Conservation (phyloP, 2,329 filamentous ascomycete genomes). For the Colletotrichum graminicola region DNA sequence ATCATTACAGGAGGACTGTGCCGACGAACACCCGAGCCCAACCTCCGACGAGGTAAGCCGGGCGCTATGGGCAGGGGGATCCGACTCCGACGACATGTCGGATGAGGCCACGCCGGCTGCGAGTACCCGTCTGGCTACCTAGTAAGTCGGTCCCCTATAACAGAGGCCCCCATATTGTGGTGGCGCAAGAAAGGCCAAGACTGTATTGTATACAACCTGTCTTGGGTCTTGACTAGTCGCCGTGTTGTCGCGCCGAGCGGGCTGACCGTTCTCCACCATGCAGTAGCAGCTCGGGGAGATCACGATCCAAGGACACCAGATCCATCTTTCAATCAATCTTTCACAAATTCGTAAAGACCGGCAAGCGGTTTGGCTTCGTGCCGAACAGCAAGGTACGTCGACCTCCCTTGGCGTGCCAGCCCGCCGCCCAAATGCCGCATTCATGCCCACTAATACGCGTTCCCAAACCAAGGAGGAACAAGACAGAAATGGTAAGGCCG, state of each 20-base stretch:
- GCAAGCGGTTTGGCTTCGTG: constrained; percentile 37
- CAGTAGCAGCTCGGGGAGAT: constrained; percentile 15
- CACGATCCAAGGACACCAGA: constrained; percentile 13
- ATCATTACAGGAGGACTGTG: constrained; percentile 22
- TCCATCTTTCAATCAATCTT: constrained; percentile 39
- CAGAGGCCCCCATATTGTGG: neutral
- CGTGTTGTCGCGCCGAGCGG: neutral
- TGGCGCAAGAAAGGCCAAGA: neutral
- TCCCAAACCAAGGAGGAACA: constrained; percentile 46
- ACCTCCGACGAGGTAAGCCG: constrained; percentile 36
- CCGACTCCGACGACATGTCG: constrained; percentile 35
- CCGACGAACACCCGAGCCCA: constrained; percentile 37
- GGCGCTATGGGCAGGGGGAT: constrained; percentile 32
- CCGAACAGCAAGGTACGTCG: constrained; percentile 37
- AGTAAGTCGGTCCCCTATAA: constrained; percentile 10
- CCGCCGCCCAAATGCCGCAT: neutral
- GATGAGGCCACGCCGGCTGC: constrained; percentile 26
- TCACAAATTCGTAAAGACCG: constrained; percentile 28
- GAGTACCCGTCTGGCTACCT: constrained; percentile 8
- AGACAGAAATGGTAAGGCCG: constrained; percentile 47
- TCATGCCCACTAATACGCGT: constrained; percentile 7
- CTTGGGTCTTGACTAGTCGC: neutral
- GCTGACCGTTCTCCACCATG: neutral
- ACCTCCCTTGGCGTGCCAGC: no score
- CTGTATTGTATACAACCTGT: no score